Percentiles rank a stretch among this genome's conserved stretches.
Evolutionary conservation across 345 rosid genomes (phyloP).

Genomic region (Limnanthes douglasii): DNA sequence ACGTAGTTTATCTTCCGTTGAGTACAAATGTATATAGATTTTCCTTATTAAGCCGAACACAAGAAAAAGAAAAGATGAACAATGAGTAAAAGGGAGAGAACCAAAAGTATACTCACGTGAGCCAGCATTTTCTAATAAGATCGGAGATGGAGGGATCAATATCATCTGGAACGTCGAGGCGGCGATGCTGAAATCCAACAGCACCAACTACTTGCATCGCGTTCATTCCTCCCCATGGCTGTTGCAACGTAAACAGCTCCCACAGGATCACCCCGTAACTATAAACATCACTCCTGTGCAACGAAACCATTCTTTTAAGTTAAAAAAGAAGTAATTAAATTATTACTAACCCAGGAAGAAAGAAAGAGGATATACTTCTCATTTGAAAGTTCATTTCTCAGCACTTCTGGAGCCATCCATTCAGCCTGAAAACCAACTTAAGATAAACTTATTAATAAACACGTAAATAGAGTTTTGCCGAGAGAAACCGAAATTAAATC

Average conservation of each 20-base stretch:
- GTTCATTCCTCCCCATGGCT: slow-evolving; percentile 98
- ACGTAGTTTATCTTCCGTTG: too few species aligned
- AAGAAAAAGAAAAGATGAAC: not conserved
- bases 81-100: not conserved
- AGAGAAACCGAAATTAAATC: too few species aligned
- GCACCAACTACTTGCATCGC: slow-evolving; percentile 99
- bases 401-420: slow-evolving; percentile 99
- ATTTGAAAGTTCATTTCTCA: slow-evolving; percentile 87
- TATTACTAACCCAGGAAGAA: too few species aligned
- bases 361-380: slow-evolving; percentile 46
- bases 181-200: slow-evolving; percentile 91
- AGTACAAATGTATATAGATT: too few species aligned
- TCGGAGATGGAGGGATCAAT: slow-evolving; percentile 61
- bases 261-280: slow-evolving; percentile 92
- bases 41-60: too few species aligned
- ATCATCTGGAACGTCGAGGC: slow-evolving; percentile 63
- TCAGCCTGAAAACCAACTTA: slow-evolving; percentile 49
- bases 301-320: too few species aligned
- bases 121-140: slow-evolving; percentile 75
- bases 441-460: not conserved
- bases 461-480: not conserved
- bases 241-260: slow-evolving; percentile 74
- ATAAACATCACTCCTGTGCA: slow-evolving; percentile 90
- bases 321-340: too few species aligned
- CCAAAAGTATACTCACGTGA: slow-evolving; percentile 48